Evolutionary conservation across 805 yeast genomes (phyloP), one percentile per base, ranked within the genome.

Genomic region (Candida ascalaphidarum): DNA sequence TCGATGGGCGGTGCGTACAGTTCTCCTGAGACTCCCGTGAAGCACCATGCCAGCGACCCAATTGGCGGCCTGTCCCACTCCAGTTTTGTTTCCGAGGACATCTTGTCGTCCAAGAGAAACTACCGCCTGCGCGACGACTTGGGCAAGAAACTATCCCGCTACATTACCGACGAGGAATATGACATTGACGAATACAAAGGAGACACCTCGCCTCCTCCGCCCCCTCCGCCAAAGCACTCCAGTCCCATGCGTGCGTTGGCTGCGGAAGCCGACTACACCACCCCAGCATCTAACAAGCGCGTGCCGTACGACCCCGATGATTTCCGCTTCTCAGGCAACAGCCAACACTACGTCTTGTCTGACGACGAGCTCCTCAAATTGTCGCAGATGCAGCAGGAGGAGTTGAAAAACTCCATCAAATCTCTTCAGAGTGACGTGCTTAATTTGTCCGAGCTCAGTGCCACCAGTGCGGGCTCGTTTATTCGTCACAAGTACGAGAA

Each of bases 381-480:
- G 16, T 50, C 58, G 6, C 58, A 53, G 25, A 29, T 43, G 25
- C 58, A 53, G 25, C 61, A 52, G 25, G 61, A 58, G 32, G 65
- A 57, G 21, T 44, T 60, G 34, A 59, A 55, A 26, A 56, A 49
- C 32, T 60, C 66, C 3, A 44, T 60, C 30, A 56, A 61, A 32
- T 60, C 67, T 3, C 45, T 62, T 26, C 71, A 63, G 40, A 61
- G 68, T 41, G 70, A 63, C 34, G 68, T 63, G 4, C 52, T 62
- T 31, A 63, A 61, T 30, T 44, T 61, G 30, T 77, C 86, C 20
- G 92, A 82, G 48, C 68, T 81, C 36, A 81, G 92, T 56, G 95
- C 95, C 4, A 81, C 95, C 0, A 79, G 92, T 37, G 94, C 95
- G 1, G 94, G 94, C 0, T 81, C 94, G 17, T 75, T 76, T 33